Conservation (phyloP, 192 early-diverging fungal genomes). For the Coemansia guatemalensis region DNA sequence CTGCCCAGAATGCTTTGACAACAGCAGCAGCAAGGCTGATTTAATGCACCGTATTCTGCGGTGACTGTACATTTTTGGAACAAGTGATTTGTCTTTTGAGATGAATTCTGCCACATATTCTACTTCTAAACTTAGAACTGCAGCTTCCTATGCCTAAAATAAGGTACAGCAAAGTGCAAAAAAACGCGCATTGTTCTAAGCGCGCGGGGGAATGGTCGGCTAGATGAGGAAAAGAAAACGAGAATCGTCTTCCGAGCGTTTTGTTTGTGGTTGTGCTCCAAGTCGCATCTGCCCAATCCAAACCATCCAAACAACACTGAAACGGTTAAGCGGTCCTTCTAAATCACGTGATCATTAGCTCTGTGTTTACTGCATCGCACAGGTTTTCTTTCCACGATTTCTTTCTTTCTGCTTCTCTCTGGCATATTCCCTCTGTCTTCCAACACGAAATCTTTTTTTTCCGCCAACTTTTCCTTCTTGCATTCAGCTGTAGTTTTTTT, state of each 20-base stretch:
- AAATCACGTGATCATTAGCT: not conserved
- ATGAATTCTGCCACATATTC: not conserved
- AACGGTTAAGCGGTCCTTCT: not conserved
- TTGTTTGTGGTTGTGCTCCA: not conserved
- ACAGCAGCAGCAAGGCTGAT: not conserved
- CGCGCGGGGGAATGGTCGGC: not conserved
- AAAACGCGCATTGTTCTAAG: not conserved
- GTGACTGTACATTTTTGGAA: not conserved
- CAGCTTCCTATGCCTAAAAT: not conserved
- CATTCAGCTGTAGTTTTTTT: conserved; percentile 5
- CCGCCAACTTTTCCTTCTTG: not conserved
- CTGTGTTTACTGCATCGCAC: conserved; percentile 1
- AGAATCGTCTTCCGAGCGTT: not conserved
- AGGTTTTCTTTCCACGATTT: not conserved
- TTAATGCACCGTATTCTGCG: not conserved
- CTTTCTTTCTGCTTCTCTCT: conserved; percentile 6
- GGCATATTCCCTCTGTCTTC: not conserved
- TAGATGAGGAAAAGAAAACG: not conserved
- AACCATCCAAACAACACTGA: not conserved
- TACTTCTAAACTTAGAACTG: not conserved
- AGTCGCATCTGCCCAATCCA: not conserved
- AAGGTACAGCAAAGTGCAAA: not conserved
- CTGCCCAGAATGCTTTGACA: not conserved
- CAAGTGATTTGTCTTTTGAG: not conserved
- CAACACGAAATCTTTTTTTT: conserved; percentile 11